Base-by-base conservation (phyloP, 495 filamentous ascomycete species). In the Daldinia childiae region DNA sequence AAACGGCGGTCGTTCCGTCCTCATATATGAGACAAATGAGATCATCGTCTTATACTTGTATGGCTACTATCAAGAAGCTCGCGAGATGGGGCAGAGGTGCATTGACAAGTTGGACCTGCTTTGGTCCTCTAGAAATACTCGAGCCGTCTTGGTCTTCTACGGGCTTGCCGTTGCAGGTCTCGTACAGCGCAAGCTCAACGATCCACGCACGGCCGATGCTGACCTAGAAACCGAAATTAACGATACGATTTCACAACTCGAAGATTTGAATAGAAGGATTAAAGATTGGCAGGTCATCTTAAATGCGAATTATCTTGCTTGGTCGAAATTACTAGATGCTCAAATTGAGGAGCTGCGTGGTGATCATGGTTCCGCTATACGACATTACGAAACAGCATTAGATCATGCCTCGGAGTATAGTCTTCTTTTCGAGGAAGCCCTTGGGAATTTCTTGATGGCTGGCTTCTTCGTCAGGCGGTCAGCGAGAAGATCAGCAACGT, bases 351-450 rank as follows among this genome's bases (percentile, higher is more conserved):
- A 97, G 71, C 80, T 92, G 64, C 82, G 80, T 29, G 85, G 85
- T 39, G 81, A 91, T 59, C 87, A 91, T 69, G 88, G 87, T 4
- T 79, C 79, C 6, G 86, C 90, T 7, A 86, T 94, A 48, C 81
- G 79, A 45, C 80, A 84, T 19, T 95, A 93, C 71, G 94, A 97
- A 79, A 84, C 87, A 63, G 89, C 90, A 19, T 84, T 93, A 43
- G 92, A 97, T 72, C 92, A 96, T 78, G 90, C 90, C 45, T 87
- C 93, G 65, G 84, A 94, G 45, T 87, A 96, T 77, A 88, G 87
- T 59, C 93, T 93, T 77, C 79, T 87, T 11, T 85, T 96, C 45
- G 94, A 97, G 69, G 91, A 97, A 74, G 94, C 91, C 0, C 85
- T 94, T 21, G 86, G 90, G 6, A 90, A 91, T 73, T 93, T 96